Conservation (phyloP, 2,329 filamentous ascomycete species). For the Kalmusia sp. region DNA sequence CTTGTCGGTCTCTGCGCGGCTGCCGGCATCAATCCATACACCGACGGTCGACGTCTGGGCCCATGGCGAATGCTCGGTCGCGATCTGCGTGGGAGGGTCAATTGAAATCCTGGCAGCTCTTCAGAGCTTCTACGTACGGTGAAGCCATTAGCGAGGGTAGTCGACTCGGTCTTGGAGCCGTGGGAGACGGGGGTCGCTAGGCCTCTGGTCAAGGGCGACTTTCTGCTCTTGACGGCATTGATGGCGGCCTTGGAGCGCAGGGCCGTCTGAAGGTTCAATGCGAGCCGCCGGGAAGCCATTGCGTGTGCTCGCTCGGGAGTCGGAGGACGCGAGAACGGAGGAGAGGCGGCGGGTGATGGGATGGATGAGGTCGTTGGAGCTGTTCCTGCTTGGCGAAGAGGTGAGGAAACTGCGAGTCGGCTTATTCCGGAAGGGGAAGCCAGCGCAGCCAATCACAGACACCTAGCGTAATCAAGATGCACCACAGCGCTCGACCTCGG, state of each 20-base stretch:
- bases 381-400: slow-evolving; percentile 31
- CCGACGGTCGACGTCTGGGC: slow-evolving; percentile 98
- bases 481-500: slow-evolving; percentile 15
- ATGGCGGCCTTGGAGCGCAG: slow-evolving; percentile 87
- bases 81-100: slow-evolving; percentile 70
- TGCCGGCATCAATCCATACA: slow-evolving; percentile 99
- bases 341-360: slow-evolving; percentile 32
- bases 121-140: slow-evolving; percentile 67
- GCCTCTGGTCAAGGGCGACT: slow-evolving; percentile 77
- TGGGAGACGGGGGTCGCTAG: slow-evolving; percentile 82
- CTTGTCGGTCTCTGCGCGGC: slow-evolving; percentile 95
- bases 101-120: slow-evolving; percentile 33
- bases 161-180: slow-evolving; percentile 89
- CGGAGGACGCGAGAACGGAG: slow-evolving; percentile 37
- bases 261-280: slow-evolving; percentile 90
- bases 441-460: slow-evolving; percentile 15
- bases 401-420: slow-evolving; percentile 25
- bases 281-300: slow-evolving; percentile 98
- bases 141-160: slow-evolving; percentile 95
- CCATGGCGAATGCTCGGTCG: slow-evolving; percentile 97
- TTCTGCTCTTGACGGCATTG: slow-evolving; percentile 66
- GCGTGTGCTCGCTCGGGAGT: slow-evolving; percentile 41
- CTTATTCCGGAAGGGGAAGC: slow-evolving; percentile 9
- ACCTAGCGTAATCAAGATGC: slow-evolving; percentile 2
- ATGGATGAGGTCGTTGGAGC: slow-evolving; percentile 33